Base-by-base conservation (phyloP, 192 early-diverging fungal genomes). In the Rhizophagus prolifer region DNA sequence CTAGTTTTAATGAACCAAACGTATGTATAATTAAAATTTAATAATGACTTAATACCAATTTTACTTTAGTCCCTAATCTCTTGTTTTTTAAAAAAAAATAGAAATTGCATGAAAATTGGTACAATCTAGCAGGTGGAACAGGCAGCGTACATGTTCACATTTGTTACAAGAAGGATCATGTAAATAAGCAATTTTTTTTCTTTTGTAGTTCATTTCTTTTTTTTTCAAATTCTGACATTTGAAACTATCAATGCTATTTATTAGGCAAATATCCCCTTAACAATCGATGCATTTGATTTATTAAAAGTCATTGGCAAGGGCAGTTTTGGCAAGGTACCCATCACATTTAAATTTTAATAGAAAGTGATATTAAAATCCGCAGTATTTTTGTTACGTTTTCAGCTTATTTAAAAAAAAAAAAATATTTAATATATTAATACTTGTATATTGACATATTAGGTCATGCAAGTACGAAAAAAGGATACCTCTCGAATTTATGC, bases 281-380 rank as follows among this genome's bases (percentile, higher is more conserved):
- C 91, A 46, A 90, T 96, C 60, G 95, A 98, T 64, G 92, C 94
- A 68, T 99, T 99, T 85, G 96, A 96, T 78, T 82, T 96, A 73
- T 87, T 98, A 58, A 96, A 95, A 80, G 94, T 97, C 68, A 94
- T 99, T 83, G 97, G 97, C 62, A 96, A 97, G 77, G 97, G 97
- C 58, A 93, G 91, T 80, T 99, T 97, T 87, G 96, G 95, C 76
- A 98, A 96, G 87, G 96, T 98, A 82, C 67, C 66, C 16, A 63
- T 74, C 73, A 44, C n/a, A 36, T 23, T 72, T 58, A 4, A 36
- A 36, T 36, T 36, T 36, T 38, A 38, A 38, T 38, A 38, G 36
- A 38, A 38, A 38, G 36, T 8, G 36, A 8, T 38, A 28, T 14
- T 34, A 9, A 30, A 58, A 25, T 30, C 36, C n/a, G 21, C 58